These are phyloP conservation scores for Dianthus caryophyllus DNA, from an alignment of 148 eudicot genomes.

Conservation along the genomic window DNA sequence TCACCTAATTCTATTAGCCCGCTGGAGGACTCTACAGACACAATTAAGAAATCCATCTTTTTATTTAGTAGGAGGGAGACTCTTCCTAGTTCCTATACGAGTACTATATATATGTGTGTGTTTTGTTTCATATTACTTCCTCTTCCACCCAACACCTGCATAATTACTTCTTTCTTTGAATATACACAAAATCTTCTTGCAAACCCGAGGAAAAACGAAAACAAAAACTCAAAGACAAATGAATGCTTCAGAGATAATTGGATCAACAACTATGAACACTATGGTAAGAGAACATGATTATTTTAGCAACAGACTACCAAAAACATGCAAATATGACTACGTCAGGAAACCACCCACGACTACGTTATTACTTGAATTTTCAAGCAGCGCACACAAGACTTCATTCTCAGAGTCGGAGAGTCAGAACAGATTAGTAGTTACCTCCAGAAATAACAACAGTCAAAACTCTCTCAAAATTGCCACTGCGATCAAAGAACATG, in stretches of 20 bases:
- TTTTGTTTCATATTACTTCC: neutral
- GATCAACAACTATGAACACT: neutral
- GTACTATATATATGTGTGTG: neutral
- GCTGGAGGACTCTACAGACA: too few relatives aligned
- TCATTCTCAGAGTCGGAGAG: neutral
- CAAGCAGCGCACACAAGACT: neutral
- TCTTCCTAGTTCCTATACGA: neutral
- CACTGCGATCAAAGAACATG: conserved; percentile 5
- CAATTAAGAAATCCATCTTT: neutral
- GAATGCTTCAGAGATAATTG: neutral
- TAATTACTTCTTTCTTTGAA: neutral
- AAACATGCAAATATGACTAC: neutral
- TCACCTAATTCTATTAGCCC: too few relatives aligned
- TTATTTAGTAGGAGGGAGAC: neutral
- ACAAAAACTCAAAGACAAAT: neutral
- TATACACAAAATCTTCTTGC: too few relatives aligned
- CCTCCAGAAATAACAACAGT: neutral
- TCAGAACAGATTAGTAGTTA: neutral
- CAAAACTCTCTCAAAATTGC: neutral
- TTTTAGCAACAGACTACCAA: neutral
- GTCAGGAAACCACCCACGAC: neutral
- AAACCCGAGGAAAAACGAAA: neutral
- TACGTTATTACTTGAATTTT: neutral
- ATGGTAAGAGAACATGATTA: neutral
- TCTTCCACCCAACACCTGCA: neutral